Conservation (phyloP, 192 early-diverging fungal genomes). For the Obelidium mucronatum region DNA sequence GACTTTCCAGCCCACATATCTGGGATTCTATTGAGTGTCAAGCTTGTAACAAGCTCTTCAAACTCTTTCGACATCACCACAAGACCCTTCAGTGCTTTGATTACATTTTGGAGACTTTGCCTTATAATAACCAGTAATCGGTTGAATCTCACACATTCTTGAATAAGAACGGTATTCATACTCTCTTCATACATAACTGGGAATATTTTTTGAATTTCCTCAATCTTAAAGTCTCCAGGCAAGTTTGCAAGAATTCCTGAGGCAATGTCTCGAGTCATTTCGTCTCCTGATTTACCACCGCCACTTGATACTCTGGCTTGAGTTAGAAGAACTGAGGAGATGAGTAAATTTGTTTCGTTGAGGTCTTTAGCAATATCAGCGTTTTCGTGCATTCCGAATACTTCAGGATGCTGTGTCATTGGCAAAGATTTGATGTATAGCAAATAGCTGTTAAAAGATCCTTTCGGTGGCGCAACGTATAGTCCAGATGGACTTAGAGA, state of each 20-base stretch:
- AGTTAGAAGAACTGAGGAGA: conserved; percentile 58
- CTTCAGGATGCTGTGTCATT: conserved; percentile 61
- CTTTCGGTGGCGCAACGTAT: conserved; percentile 61
- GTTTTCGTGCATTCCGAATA: conserved; percentile 72
- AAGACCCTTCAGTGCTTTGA: conserved; percentile 69
- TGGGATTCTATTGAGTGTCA: conserved; percentile 64
- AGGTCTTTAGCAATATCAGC: conserved; percentile 69
- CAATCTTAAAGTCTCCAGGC: conserved; percentile 52
- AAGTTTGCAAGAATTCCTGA: conserved; percentile 52
- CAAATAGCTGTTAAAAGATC: conserved; percentile 55
- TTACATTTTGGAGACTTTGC: conserved; percentile 60
- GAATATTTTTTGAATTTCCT: conserved; percentile 49
- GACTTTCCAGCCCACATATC: conserved; percentile 67
- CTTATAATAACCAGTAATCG: conserved; percentile 58
- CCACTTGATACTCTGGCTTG: conserved; percentile 51
- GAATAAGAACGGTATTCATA: conserved; percentile 70
- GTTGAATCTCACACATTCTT: conserved; percentile 69
- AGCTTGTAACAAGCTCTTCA: conserved; percentile 59
- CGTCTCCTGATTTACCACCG: conserved; percentile 59
- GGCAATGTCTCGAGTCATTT: conserved; percentile 59
- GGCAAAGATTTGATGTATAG: conserved; percentile 67
- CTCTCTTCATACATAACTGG: conserved; percentile 66
- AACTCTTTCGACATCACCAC: conserved; percentile 72
- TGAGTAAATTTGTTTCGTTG: conserved; percentile 60
- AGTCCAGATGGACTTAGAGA: conserved; percentile 57